Percentiles rank a stretch among this genome's conserved stretches.
These are phyloP conservation scores for Pseudogymnoascus sp. DNA, from an alignment of 2,329 filamentous ascomycete species.

Conservation along the genomic window DNA sequence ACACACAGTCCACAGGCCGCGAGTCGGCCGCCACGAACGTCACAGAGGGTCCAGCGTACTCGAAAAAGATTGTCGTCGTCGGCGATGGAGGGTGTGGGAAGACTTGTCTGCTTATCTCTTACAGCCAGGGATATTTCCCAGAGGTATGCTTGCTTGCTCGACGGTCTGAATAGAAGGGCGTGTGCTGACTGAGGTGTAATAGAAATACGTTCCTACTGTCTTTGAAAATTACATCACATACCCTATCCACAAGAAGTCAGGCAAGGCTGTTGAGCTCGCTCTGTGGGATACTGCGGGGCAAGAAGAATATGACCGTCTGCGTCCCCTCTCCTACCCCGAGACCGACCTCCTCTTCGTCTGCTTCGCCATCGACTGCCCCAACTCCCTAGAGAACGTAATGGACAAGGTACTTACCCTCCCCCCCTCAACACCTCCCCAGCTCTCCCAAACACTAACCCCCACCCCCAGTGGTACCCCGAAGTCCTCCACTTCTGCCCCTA, in stretches of 20 bases:
- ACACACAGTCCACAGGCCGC: constrained; percentile 56
- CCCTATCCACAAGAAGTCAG: constrained; percentile 75
- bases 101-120: constrained; percentile 96
- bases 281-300: constrained; percentile 98
- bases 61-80: constrained; percentile 98
- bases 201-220: constrained; percentile 99
- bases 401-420: constrained; percentile 65
- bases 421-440: constrained; percentile 4
- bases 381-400: constrained; percentile 95
- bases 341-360: constrained; percentile 97
- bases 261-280: constrained; percentile 92
- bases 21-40: constrained; percentile 76
- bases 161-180: neutral
- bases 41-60: constrained; percentile 86
- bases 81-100: constrained; percentile 97
- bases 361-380: constrained; percentile 98
- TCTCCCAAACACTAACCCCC: constrained; percentile 23
- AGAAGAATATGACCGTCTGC: constrained; percentile 94
- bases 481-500: constrained; percentile 98
- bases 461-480: constrained; percentile 87
- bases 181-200: constrained; percentile 12
- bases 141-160: constrained; percentile 60
- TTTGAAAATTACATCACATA: constrained; percentile 99
- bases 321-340: constrained; percentile 94
- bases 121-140: constrained; percentile 97